These are phyloP conservation scores for Chaetomium sp. DNA, from an alignment of 2,329 filamentous ascomycete genomes.

Conservation along the genomic window DNA sequence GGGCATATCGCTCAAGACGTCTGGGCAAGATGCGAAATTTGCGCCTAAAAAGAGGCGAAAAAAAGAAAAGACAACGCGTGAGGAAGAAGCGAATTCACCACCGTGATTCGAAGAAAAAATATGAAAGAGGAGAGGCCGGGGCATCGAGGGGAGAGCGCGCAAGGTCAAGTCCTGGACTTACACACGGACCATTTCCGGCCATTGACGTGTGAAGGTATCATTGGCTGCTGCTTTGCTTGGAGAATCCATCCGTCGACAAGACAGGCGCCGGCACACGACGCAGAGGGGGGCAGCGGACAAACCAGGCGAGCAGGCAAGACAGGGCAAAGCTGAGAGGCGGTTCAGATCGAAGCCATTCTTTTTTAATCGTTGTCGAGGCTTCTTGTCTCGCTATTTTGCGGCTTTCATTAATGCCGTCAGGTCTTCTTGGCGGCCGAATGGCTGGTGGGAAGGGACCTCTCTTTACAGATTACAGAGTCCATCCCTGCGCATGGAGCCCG, in stretches of 20 bases:
- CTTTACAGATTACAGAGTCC: not conserved
- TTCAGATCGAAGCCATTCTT: not conserved
- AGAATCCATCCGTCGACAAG: conserved; percentile 22
- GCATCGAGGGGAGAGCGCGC: not conserved
- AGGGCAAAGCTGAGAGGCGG: not conserved
- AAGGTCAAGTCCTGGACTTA: conserved; percentile 24
- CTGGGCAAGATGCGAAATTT: not conserved
- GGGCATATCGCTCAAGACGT: not conserved
- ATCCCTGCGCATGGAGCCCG: not conserved
- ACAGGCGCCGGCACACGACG: conserved; percentile 13
- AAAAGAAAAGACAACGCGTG: not conserved
- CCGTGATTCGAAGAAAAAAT: not conserved
- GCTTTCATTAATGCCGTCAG: too few species aligned
- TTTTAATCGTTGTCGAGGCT: not conserved
- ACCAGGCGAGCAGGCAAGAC: not conserved
- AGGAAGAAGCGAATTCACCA: not conserved
- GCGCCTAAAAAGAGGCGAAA: not conserved
- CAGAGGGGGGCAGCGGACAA: not conserved
- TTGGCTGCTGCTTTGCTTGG: conserved; percentile 30
- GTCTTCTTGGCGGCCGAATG: not conserved
- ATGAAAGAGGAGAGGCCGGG: not conserved
- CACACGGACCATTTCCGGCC: conserved; percentile 34
- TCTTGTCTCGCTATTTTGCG: not conserved
- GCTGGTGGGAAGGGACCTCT: not conserved
- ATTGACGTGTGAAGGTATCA: conserved; percentile 37